Evolutionary conservation across 352 stramenopile species (phyloP), one percentile per base, ranked within the genome.

Genomic region (Phytophthora pisi): DNA sequence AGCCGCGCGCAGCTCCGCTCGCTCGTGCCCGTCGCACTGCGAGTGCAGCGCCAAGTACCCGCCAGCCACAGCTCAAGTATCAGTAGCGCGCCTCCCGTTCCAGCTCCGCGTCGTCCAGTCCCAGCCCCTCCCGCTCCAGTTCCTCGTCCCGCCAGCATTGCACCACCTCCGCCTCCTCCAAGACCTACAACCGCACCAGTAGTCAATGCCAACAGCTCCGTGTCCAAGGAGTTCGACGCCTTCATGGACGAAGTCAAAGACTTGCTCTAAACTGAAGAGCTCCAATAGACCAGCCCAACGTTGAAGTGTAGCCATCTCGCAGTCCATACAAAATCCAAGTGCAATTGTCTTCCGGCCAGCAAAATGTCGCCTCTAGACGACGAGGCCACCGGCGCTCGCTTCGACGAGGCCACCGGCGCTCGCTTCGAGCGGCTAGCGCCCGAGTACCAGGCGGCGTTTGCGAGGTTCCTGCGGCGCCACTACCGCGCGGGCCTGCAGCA

Each of bases 241-340:
- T 92, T 92, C 70, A 90, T 92, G 74, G 74, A 89, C n/a, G 82
- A 92, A 53, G 80, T 90, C 52, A 79, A 87, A 31, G 72, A 69
- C 9, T 26, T 80, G 51, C 46, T 82, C 18, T 75, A 72, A 11
- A 13, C 8, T 38, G 26, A 30, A 38, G 31, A 38, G 9, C 31
- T 30, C 26, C 3, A 30, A 30, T 28, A 28, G 5, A 38, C 31
- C 31, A 38, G 62, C n/a, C 10, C 16, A 10, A 20, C 30, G 38
- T 23, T 52, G 40, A 23, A 50, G 36, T 60, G 51, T 72, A 68
- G 51, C 61, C 61, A 70, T 59, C 5, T 66, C 20, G 5, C 6
- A 36, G 20, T 45, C 23, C 42, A 36, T 70, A 66, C 61, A 65
- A 60, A 40, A 10, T 42, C 34, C 38, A 13, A 13, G 10, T 38